Evolutionary conservation across 2,329 filamentous ascomycete species (phyloP).

Genomic region (Fusarium dimerum): DNA sequence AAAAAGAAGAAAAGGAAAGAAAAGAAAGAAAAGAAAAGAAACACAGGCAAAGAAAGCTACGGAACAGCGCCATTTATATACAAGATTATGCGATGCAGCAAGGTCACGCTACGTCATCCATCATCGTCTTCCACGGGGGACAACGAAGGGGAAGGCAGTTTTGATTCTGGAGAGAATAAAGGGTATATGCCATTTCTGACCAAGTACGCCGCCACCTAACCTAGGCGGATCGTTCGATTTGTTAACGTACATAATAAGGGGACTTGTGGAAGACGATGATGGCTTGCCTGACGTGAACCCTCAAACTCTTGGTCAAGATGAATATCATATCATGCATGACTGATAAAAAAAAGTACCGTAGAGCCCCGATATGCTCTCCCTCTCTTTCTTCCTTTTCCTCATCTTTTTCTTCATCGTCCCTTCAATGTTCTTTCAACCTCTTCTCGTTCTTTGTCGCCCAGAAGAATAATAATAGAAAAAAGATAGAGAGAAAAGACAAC

Average conservation of each 20-base stretch:
- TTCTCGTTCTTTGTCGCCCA: too few species aligned
- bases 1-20: too few species aligned
- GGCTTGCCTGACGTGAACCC: slow-evolving; percentile 58
- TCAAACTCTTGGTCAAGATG: neutral
- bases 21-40: too few species aligned
- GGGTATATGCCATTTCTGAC: slow-evolving; percentile 45
- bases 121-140: slow-evolving; percentile 61
- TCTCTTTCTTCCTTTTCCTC: slow-evolving; percentile 22
- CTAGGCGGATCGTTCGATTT: slow-evolving; percentile 35
- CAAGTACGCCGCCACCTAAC: slow-evolving; percentile 37
- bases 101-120: slow-evolving; percentile 57
- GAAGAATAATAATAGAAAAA: neutral
- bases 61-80: slow-evolving; percentile 43
- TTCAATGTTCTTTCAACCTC: too few species aligned
- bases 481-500: slow-evolving; percentile 13
- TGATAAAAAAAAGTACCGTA: slow-evolving; percentile 16
- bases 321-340: slow-evolving; percentile 10
- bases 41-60: slow-evolving; percentile 27
- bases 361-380: slow-evolving; percentile 23
- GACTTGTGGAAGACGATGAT: slow-evolving; percentile 68
- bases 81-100: slow-evolving; percentile 33
- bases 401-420: too few species aligned
- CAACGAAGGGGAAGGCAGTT: slow-evolving; percentile 37
- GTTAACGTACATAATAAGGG: slow-evolving; percentile 66
- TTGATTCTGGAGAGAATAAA: slow-evolving; percentile 37